A percentile compares a stretch with the other conserved stretches of the same genome.
Evolutionary conservation across 139 green algal species (phyloP).

Genomic region (Closterium sp.): DNA sequence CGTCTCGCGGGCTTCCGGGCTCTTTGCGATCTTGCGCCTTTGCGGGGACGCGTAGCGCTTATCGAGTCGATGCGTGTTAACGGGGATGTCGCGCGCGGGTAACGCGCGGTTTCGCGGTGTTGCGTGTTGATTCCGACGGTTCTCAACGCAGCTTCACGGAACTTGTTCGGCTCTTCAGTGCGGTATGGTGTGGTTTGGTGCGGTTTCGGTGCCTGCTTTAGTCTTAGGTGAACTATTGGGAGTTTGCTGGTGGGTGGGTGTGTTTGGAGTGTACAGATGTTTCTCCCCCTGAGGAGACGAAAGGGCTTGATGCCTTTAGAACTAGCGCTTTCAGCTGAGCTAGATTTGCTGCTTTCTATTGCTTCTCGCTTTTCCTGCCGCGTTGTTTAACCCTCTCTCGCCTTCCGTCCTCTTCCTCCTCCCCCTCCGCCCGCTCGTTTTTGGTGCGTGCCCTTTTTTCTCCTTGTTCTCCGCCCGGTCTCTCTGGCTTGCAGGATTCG

Average conservation of each 20-base stretch:
- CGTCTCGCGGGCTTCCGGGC: not conserved
- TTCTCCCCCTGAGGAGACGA: no score
- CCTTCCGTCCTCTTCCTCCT: no score
- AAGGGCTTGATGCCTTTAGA: not conserved
- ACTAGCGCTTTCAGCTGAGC: not conserved
- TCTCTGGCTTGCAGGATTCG: slow-evolving; percentile 33
- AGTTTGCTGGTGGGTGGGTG: not conserved
- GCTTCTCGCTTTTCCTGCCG: not conserved
- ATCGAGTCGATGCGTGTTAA: not conserved
- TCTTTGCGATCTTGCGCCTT: not conserved
- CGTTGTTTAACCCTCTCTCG: not conserved
- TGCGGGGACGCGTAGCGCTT: not conserved
- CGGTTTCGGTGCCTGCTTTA: not conserved
- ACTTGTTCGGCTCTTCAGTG: not conserved
- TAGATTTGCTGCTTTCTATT: not conserved
- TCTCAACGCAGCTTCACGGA: not conserved
- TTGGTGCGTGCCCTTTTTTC: not conserved
- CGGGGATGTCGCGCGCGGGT: not conserved
- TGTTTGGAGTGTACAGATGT: no score
- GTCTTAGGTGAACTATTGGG: not conserved
- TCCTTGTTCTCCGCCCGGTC: not conserved
- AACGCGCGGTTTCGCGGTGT: not conserved
- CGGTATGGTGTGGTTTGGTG: not conserved
- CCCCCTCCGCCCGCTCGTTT: not conserved
- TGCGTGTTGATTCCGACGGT: not conserved